Evolutionary conservation across 495 filamentous ascomycete species (phyloP).

Genomic region (Chaetomidium leptoderma): DNA sequence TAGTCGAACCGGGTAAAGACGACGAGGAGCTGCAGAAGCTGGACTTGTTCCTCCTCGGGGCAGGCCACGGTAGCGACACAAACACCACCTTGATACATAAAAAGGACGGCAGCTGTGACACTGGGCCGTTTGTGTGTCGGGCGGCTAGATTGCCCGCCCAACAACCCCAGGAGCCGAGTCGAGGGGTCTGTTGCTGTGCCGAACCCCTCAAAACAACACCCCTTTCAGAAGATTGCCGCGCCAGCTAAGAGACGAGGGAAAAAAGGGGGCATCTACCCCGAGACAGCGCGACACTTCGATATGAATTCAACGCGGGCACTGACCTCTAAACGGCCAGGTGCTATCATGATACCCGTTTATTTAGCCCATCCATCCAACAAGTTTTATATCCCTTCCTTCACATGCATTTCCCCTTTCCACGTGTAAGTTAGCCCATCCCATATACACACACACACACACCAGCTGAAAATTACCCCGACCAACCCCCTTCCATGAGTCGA

Average conservation of each 20-base stretch:
- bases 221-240: background rate
- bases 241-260: background rate
- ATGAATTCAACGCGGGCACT: slow-evolving; percentile 5
- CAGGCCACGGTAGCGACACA: background rate
- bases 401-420: background rate
- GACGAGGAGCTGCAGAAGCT: slow-evolving; percentile 46
- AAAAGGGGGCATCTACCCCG: background rate
- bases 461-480: background rate
- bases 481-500: background rate
- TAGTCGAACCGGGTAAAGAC: slow-evolving; percentile 47
- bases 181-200: background rate
- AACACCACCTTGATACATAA: background rate
- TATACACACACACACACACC: background rate
- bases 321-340: background rate
- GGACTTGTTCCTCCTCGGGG: slow-evolving; percentile 28
- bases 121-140: too few relatives aligned
- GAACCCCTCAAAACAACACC: background rate
- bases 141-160: background rate
- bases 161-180: background rate
- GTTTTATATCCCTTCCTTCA: background rate
- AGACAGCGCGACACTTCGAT: background rate
- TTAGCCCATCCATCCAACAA: background rate
- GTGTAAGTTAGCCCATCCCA: background rate
- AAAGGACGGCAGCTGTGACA: background rate
- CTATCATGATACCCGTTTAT: background rate